Evolutionary conservation across 1,284 basidiomycete species (phyloP), one percentile per base, ranked within the genome.

Genomic region (Neonothopanus nambi): DNA sequence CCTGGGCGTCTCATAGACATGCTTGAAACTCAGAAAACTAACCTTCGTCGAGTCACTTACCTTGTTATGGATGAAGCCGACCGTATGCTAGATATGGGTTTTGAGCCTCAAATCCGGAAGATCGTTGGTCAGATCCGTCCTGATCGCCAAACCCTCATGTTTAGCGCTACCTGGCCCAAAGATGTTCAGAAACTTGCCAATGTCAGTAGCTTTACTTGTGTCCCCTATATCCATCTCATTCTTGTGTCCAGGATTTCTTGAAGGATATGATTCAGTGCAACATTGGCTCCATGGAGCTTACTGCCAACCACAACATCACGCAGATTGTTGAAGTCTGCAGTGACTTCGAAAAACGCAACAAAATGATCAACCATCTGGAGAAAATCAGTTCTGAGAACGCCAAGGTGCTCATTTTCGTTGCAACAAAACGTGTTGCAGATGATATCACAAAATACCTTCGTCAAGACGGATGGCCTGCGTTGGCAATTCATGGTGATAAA

Each of bases 21-120:
- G 94, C 80, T 96, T 21, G 97, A 99, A 78, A 87, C 84, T 3
- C 87, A 92, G 68, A 98, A 98, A 78, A 98, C 95, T 47, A 98
- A 98, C 74, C 82, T 99, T 52, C 91, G 89, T 58, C 89, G 96
- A 46, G 84, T 99, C 54, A 99, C 96, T 40, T 99, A 99, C 75
- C 84, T 99, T 51, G 96, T 99, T 67, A 94, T 99, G 89, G 96
- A 99, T 72, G 97, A 99, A 74, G 96, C 96, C 52, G 96, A 98
- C 76, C 91, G 94, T 64, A 96, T 96, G 93, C 82, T 96, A 61
- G 93, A 96, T 76, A 96, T 96, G 94, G 95, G 96, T 84, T 99
- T 99, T 77, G 96, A 99, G 77, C 96, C 96, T 54, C 96, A 99
- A 72, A 99, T 99, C 68, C 85, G 95, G 70, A 99, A 99, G 79